Percentiles rank a stretch among this genome's conserved stretches.
Conservation (phyloP, 225 moss, liverwort and hornwort species). For the Ulota crispa region DNA sequence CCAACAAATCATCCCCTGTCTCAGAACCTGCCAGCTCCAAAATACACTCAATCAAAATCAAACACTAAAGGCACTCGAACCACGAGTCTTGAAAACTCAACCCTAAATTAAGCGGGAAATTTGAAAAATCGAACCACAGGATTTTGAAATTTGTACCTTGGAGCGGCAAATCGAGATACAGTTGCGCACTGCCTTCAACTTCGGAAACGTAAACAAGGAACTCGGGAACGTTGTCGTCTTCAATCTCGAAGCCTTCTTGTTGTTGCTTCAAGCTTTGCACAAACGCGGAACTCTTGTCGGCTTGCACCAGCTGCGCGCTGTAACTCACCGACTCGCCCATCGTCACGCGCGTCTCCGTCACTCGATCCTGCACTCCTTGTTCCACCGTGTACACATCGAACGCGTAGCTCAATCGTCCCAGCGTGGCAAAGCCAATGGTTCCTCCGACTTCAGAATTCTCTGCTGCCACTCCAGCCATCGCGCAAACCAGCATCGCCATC, state of each 20-base stretch:
- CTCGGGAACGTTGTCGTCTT: neutral
- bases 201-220: constrained; percentile 74
- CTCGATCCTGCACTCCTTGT: neutral
- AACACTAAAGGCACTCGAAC: neutral
- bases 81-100: neutral
- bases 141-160: constrained; percentile 13
- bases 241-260: neutral
- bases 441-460: constrained; percentile 13
- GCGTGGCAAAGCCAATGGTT: constrained; percentile 37
- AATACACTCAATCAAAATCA: neutral
- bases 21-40: constrained; percentile 22
- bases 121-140: neutral
- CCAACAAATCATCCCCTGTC: neutral
- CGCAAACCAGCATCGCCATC: neutral
- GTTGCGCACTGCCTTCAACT: constrained; percentile 69
- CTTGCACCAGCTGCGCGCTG: constrained; percentile 75
- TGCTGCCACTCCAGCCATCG: neutral
- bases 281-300: constrained; percentile 31
- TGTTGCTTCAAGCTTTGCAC: constrained; percentile 21
- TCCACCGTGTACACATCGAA: constrained; percentile 68
- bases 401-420: constrained; percentile 30
- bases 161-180: constrained; percentile 56
- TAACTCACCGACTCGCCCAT: constrained; percentile 81
- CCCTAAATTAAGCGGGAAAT: neutral
- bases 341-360: constrained; percentile 47